Evolutionary conservation across 2,329 filamentous ascomycete species (phyloP), one percentile per base, ranked within the genome.

Genomic region (Ascochyta pisi): DNA sequence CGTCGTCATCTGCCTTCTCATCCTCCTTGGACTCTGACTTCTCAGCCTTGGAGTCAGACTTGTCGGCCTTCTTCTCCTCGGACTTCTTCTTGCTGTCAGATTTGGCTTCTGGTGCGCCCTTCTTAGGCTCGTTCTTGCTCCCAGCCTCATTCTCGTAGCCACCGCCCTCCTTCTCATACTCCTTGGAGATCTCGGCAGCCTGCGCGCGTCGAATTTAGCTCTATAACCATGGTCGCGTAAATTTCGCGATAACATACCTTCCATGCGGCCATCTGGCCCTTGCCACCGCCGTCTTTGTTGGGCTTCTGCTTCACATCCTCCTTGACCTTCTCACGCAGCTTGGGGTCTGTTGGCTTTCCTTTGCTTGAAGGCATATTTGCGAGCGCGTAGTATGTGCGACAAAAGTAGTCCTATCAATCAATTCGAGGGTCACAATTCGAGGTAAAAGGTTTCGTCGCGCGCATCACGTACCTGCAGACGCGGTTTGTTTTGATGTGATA

Each of bases 231-330:
- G 16, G 10, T 43, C 24, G 33, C 35, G n/a, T 19, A 15, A 19
- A 12, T 5, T 1, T 10, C 33, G 16, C 33, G 16, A 49, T 24
- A 6, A 12, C 39, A n/a, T 23, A 76, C 78, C 73, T 80, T 81
- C 79, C 79, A 81, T 39, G 78, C 78, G 46, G 76, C 76, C 78
- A 77, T 78, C 62, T 79, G 71, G 4, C 78, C 78, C 61, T 80
- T 79, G n/a, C 78, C 78, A 29, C 73, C 61, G 10, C 78, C 78
- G 61, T 79, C 76, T 57, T 80, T 79, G 51, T 81, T 80, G 6
- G 76, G 67, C 55, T 79, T 71, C 45, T 75, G 69, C 63, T 80
- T 79, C n/a, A 80, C 70, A 13, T 80, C 76, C 60, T 80, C 73
- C 63, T 78, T 80, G 26, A 79, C 75, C 62, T 79, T 69, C 64